Base-by-base conservation (phyloP, 768 basidiomycete species). In the Tylopilus sp. region DNA sequence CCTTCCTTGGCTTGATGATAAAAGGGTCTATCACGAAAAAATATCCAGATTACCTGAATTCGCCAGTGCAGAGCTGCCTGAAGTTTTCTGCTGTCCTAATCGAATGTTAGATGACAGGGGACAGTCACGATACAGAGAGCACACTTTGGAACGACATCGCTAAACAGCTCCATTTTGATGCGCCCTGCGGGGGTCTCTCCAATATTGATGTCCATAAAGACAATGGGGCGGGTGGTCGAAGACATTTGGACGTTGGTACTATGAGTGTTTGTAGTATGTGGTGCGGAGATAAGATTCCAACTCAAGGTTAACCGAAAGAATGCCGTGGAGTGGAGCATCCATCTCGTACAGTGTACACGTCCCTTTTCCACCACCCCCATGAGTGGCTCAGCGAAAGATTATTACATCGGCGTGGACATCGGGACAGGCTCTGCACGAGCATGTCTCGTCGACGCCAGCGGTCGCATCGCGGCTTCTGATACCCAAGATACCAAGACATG, bases 121-220 rank as follows among this genome's bases (percentile, higher is more conserved):
- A 18, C 18, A 38, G 48, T 10, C 38, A 13, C 26, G 21, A 57
- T 20, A 20, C 0, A 1, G 21, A 36, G 28, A 23, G 51, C 86
- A 52, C 44, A 95, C 94, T 93, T 97, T 47, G 97, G 95, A 2
- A 90, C 92, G 49, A 95, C 85, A 64, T 99, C 97, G 53, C 86
- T 90, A 71, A 95, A 98, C 17, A 99, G 75, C 69, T 99, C 95
- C 85, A 99, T 95, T 74, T 98, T 98, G 59, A 99, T 78, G 28
- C 97, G 75, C 15, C 95, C 95, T 3, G 92, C 92, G 28, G 91
- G 91, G 0, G 94, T 98, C 73, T 98, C 95, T 40, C 97, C 97
- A 44, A 99, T 98, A 44, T 89, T 82, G 53, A 98, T 76, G 66
- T 99, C 97, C 84, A 99, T 95, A 69, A 99, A 99, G 50, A 97